Evolutionary conservation across 2,329 filamentous ascomycete genomes (phyloP), one percentile per base, ranked within the genome.

Genomic region (Fusarium lateritium): DNA sequence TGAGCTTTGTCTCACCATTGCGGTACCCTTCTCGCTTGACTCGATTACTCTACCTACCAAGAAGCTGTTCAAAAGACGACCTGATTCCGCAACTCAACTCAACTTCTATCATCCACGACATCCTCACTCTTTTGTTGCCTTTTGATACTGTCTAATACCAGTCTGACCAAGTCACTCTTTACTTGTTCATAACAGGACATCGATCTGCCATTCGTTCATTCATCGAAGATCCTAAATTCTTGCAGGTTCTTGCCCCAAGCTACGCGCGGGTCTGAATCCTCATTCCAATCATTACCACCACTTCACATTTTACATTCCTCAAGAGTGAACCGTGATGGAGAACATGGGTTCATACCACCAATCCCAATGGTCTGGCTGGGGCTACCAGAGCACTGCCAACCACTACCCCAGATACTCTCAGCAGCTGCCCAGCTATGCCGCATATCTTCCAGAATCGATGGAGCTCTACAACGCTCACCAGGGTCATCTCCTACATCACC

Each of bases 371-470:
- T 61, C 78, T 33, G 69, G 74, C 31, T 81, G 79, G 79, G 67
- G 74, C 13, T 81, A 79, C 60, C 67, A 76, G 47, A 72, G 67
- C 45, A 62, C 72, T 51, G 55, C 67, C 56, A 75, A 76, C 56
- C 70, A 74, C 5, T 81, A 76, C 57, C 52, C 76, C 24, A 69
- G 73, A 51, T 81, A 79, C 62, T 60, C 75, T 14, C 78, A 78
- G 17, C 77, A 77, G 42, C 60, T 76, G 34, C 70, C 76, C n/a
- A 77, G 74, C 44, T 80, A 80, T 69, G 68, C 78, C 15, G 59
- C 76, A 17, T 81, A 80, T 51, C 75, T 81, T 17, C 76, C 78
- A 52, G 79, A 81, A 47, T 80, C 78, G 26, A 76, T 81, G 74
- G 79, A 81, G 24, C 69, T 78, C 7, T 81, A 81, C 63, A 78